Base-by-base conservation (phyloP, 305 asterid genomes). In the Fraxinus albicans region DNA sequence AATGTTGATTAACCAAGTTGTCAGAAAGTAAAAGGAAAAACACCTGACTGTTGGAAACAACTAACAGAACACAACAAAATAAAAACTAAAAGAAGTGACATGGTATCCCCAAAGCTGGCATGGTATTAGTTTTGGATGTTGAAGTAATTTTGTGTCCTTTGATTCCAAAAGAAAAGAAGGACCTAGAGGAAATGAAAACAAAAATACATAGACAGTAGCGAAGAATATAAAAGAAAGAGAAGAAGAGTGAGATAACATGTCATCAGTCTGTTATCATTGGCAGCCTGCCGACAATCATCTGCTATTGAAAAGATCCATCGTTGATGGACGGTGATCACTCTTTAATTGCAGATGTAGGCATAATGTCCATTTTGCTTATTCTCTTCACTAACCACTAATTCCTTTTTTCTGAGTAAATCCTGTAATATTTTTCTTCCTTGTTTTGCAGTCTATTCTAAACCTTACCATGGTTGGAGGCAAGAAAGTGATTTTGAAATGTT, bases 381-480 rank as follows among this genome's bases (percentile, higher is more conserved):
- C 74, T 25, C 35, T 27, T 27, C 35, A 19, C 35, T 29, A 27
- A 67, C 35, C 74, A 27, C 19, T n/a, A 10, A 4, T 27, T 10
- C 36, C n/a, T 3, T 21, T 55, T 5, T 1, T 74, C 55, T 50
- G 38, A 82, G 72, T 76, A 55, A 50, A 47, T 23, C 35, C 63
- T 72, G 29, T 58, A 84, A 80, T 79, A 38, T 55, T 8, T 50
- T 23, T 72, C 44, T 35, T 80, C 74, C 58, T 38, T 65, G 9
- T 77, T 76, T 17, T 84, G 87, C 91, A 86, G 89, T 86, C 75
- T 81, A 81, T 76, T 73, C 21, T 67, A 38, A 85, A 63, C 38
- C 78, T 76, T 35, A 44, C 35, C 74, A 69, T 27, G 73, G 42
- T 47, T 78, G 83, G 55, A 27, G 70, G 85, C 81, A 67, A 33